Evolutionary conservation across 345 rosid species (phyloP).

Genomic region (Euphorbia lathyris): DNA sequence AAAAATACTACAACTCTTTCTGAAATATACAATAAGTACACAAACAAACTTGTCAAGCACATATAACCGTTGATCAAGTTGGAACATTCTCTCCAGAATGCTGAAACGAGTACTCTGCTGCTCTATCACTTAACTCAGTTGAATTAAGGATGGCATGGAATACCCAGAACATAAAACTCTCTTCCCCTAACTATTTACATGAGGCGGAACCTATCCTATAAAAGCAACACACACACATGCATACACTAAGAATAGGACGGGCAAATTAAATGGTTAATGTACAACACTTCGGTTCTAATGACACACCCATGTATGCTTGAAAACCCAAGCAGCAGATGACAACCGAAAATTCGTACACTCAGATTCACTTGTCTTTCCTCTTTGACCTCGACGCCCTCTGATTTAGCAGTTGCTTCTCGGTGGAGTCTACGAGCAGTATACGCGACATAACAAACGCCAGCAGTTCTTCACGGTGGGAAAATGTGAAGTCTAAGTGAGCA

Average conservation of each 20-base stretch:
- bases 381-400: conserved; percentile 41
- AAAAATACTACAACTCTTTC: too few species aligned
- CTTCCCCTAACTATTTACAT: neutral
- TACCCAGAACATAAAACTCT: neutral
- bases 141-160: neutral
- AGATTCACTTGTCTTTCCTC: conserved; percentile 36
- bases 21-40: too few species aligned
- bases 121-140: neutral
- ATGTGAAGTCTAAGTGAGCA: conserved; percentile 93
- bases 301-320: conserved; percentile 19
- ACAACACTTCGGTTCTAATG: conserved; percentile 22
- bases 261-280: neutral
- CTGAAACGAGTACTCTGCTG: neutral
- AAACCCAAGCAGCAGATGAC: too few species aligned
- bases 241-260: neutral
- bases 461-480: conserved; percentile 85
- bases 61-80: neutral
- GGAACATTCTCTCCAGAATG: neutral
- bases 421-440: conserved; percentile 53
- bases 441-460: conserved; percentile 77
- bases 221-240: neutral
- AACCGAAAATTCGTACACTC: too few species aligned
- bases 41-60: neutral
- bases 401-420: conserved; percentile 30
- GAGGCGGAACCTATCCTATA: neutral